A percentile compares a stretch with the other conserved stretches of the same genome.
phyloP scores from a whole-genome alignment of 176 grass and related monocot species.

The Thalia dealbata region DNA sequence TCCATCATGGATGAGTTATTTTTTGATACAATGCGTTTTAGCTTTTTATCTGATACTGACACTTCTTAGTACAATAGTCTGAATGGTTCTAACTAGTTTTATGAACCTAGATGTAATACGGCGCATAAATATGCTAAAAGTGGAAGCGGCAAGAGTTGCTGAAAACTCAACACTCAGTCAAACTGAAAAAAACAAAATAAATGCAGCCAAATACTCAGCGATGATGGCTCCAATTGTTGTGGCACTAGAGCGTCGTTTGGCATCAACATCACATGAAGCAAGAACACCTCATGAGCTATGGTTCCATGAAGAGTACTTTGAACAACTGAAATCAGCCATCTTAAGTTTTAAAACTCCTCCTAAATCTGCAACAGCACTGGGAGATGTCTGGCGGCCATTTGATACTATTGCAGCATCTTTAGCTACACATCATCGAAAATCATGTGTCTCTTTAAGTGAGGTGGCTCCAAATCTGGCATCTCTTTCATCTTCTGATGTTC shows the following conservation, averaged over 20 bases:
- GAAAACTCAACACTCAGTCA: constrained; percentile 79
- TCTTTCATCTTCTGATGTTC: constrained; percentile 84
- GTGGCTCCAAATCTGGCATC: constrained; percentile 71
- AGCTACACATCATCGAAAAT: constrained; percentile 69
- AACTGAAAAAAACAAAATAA: constrained; percentile 91
- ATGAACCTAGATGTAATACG: constrained; percentile 66
- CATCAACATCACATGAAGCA: constrained; percentile 82
- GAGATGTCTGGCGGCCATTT: constrained; percentile 84
- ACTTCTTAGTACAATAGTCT: background rate
- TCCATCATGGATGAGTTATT: background rate
- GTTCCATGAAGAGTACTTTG: constrained; percentile 78
- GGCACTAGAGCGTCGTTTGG: constrained; percentile 80
- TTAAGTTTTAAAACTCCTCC: constrained; percentile 64
- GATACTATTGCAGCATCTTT: constrained; percentile 75
- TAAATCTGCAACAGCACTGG: constrained; percentile 52
- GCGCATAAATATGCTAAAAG: constrained; percentile 89
- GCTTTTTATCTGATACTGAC: background rate
- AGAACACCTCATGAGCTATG: constrained; percentile 79
- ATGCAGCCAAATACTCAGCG: constrained; percentile 86
- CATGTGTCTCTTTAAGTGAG: constrained; percentile 66
- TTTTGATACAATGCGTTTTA: background rate
- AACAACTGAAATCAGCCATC: constrained; percentile 67
- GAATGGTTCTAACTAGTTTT: constrained; percentile 24
- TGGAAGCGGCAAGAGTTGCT: constrained; percentile 81
- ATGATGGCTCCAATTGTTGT: constrained; percentile 96